These are phyloP conservation scores for Bryoglossum gracile DNA, from an alignment of 495 filamentous ascomycete genomes.

Conservation along the genomic window DNA sequence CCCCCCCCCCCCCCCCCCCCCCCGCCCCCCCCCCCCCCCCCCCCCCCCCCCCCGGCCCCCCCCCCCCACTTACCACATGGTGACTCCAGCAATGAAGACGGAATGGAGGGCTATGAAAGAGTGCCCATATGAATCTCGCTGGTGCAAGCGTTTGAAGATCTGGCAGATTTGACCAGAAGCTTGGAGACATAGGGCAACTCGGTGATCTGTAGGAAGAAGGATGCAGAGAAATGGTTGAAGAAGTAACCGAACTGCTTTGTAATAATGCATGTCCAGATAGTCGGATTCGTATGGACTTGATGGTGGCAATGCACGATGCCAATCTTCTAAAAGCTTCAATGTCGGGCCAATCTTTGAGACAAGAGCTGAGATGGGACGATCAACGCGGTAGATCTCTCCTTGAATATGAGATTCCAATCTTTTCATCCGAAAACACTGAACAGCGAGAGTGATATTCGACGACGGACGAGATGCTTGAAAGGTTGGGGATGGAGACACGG, in stretches of 20 bases:
- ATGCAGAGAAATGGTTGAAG: constrained; percentile 46
- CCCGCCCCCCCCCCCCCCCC: too few relatives aligned
- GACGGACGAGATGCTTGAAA: constrained; percentile 28
- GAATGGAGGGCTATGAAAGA: constrained; percentile 49
- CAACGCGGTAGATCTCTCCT: constrained; percentile 48
- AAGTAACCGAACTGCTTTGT: constrained; percentile 42
- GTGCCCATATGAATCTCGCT: constrained; percentile 45
- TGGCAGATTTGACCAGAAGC: constrained; percentile 48
- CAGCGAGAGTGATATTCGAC: constrained; percentile 36
- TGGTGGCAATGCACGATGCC: constrained; percentile 38
- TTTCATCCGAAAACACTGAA: constrained; percentile 44
- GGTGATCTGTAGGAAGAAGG: constrained; percentile 41
- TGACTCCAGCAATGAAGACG: constrained; percentile 49
- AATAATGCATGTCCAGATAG: constrained; percentile 46
- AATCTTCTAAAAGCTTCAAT: constrained; percentile 44
- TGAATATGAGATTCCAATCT: constrained; percentile 48
- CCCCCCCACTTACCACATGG: constrained; percentile 45
- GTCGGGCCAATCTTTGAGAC: constrained; percentile 42
- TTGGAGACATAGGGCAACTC: constrained; percentile 43
- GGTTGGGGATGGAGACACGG: constrained; percentile 25
- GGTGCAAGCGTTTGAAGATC: constrained; percentile 45
- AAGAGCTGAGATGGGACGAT: constrained; percentile 38
- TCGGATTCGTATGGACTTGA: constrained; percentile 39
- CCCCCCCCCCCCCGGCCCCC: too few relatives aligned
- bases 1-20: too few relatives aligned